Percentiles rank a stretch among this genome's conserved stretches.
These are phyloP conservation scores for Penicillium sp. DNA, from an alignment of 2,329 filamentous ascomycete genomes.

Conservation along the genomic window DNA sequence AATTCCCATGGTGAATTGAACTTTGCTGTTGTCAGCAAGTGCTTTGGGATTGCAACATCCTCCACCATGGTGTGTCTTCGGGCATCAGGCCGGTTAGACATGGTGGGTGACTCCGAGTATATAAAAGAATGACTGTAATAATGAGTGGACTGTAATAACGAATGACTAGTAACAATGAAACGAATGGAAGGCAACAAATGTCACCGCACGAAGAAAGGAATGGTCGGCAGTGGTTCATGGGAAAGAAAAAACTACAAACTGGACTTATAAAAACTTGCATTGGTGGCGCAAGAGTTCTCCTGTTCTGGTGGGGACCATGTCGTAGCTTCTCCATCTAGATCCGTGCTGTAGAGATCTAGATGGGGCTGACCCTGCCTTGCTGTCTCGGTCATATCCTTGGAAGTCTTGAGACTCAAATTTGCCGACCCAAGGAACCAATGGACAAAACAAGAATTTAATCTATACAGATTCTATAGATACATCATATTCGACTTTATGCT, in stretches of 20 bases:
- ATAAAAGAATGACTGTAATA: conserved; percentile 10
- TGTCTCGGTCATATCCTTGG: conserved; percentile 30
- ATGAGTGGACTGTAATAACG: conserved; percentile 4
- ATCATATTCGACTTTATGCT: background rate
- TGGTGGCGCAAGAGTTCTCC: background rate
- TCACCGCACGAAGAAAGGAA: conserved; percentile 2
- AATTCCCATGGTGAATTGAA: conserved; percentile 20
- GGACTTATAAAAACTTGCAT: background rate
- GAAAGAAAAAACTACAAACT: background rate
- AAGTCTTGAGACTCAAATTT: background rate
- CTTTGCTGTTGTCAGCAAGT: conserved; percentile 17
- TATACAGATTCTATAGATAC: background rate
- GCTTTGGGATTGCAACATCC: conserved; percentile 19
- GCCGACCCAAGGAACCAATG: background rate
- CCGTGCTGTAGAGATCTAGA: background rate
- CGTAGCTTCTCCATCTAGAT: background rate
- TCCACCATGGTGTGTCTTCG: conserved; percentile 16
- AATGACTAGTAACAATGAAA: background rate
- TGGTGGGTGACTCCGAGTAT: background rate
- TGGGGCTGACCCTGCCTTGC: conserved; percentile 2
- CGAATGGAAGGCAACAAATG: background rate
- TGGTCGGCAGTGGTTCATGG: background rate
- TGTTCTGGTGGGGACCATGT: background rate
- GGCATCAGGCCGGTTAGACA: background rate
- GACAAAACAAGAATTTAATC: background rate